Conservation (phyloP, 2,329 filamentous ascomycete species). For the Paecilomyces dactylethromorphus region DNA sequence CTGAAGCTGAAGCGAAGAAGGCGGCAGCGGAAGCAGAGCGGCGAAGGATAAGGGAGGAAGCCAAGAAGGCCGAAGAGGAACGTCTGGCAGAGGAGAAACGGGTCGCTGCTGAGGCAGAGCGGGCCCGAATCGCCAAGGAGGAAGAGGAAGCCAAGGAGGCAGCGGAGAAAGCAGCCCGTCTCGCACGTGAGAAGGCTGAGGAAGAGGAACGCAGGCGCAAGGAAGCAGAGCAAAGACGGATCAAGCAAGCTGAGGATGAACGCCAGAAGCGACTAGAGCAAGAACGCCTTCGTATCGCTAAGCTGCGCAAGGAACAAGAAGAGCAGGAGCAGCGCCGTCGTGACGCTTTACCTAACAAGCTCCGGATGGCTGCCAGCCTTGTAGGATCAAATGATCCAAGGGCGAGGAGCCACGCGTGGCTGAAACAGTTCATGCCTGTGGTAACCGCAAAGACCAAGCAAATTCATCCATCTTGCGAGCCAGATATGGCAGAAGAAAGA, state of each 20-base stretch:
- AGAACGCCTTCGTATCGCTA: constrained; percentile 36
- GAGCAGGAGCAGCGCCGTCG: constrained; percentile 41
- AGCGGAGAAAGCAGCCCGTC: constrained; percentile 25
- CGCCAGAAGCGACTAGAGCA: constrained; percentile 36
- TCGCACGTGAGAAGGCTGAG: constrained; percentile 35
- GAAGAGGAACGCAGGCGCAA: constrained; percentile 37
- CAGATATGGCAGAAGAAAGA: constrained; percentile 33
- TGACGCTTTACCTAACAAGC: constrained; percentile 39
- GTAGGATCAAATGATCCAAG: constrained; percentile 36
- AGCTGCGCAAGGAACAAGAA: constrained; percentile 37
- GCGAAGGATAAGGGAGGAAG: constrained; percentile 9
- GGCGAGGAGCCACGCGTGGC: constrained; percentile 37
- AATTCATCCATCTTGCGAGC: constrained; percentile 32
- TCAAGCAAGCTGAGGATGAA: constrained; percentile 42
- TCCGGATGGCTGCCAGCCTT: constrained; percentile 39
- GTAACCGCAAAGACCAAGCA: constrained; percentile 38
- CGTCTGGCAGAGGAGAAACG: constrained; percentile 25
- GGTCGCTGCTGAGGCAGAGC: constrained; percentile 21
- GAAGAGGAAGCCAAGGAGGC: constrained; percentile 17
- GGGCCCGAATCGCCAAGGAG: constrained; percentile 24
- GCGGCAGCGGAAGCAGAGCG: constrained; percentile 13
- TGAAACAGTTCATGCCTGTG: constrained; percentile 41
- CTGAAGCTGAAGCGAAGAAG: constrained; percentile 12
- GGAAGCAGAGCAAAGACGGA: constrained; percentile 36
- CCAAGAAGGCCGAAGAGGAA: constrained; percentile 23